Percentiles rank a stretch among this genome's conserved stretches.
Evolutionary conservation across 805 yeast species (phyloP).

Genomic region (Cephaloascus albidus): DNA sequence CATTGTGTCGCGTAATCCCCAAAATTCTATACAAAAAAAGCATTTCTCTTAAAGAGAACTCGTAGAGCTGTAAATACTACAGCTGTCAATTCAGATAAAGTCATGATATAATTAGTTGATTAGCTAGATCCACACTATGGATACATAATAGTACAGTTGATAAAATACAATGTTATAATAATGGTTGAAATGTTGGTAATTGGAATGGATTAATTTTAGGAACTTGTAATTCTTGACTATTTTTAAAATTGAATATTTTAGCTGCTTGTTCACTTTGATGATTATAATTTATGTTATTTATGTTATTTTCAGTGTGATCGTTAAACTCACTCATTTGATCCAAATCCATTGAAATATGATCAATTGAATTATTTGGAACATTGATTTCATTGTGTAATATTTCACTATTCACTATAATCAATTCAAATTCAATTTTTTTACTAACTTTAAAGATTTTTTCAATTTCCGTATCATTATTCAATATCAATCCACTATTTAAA

Average conservation of each 20-base stretch:
- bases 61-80: too few species aligned
- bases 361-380: not conserved
- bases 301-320: not conserved
- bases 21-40: too few species aligned
- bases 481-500: constrained; percentile 10
- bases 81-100: too few species aligned
- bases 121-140: too few species aligned
- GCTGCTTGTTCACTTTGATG: not conserved
- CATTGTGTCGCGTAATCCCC: too few species aligned
- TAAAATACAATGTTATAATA: too few species aligned
- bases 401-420: constrained; percentile 11
- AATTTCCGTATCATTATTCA: constrained; percentile 37
- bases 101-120: too few species aligned
- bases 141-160: too few species aligned
- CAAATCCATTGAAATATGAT: not conserved
- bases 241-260: not conserved
- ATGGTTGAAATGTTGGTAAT: not conserved
- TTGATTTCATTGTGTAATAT: not conserved
- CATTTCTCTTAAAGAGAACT: too few species aligned
- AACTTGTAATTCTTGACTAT: not conserved
- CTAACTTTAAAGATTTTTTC: constrained; percentile 29
- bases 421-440: constrained; percentile 29
- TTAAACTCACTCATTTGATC: not conserved
- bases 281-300: not conserved
- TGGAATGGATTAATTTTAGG: not conserved